Evolutionary conservation across 2,329 filamentous ascomycete species (phyloP), one percentile per base, ranked within the genome.

Genomic region (Neospermospora avenae): DNA sequence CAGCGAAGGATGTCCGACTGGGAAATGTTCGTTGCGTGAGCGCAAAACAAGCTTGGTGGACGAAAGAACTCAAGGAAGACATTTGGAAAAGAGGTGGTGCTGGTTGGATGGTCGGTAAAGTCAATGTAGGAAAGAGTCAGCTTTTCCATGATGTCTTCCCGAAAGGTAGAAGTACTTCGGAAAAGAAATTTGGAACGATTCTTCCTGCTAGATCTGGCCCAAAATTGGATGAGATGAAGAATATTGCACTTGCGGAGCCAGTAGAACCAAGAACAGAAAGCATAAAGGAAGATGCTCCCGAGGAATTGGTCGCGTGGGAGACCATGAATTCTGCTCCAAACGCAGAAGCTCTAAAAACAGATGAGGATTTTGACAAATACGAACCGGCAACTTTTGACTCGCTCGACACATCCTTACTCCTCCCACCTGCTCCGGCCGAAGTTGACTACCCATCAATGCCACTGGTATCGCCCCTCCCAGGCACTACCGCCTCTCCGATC

Each of bases 91-190:
- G 90, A 52, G 92, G 91, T 3, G 93, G 93, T 4, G 95, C 87
- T 16, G 88, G 90, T 16, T 99, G 95, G 93, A 87, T 99, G 80
- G 89, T 99, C 2, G 95, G 95, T n/a, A 98, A 96, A 74, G 91
- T 92, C 64, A 99, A 99, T 71, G 96, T 98, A 2, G 96, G 95
- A 24, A 99, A 99, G 76, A 98, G 93, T 68, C 88, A 89, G 70
- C 82, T 99, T 2, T 96, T 98, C 62, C 87, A 95, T 67, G 84
- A 86, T 4, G 85, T 97, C 7, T 96, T 93, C 69, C 93, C 96
- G 3, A 93, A 89, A 79, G 86, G 85, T 25, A 80, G 78, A 75
- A 61, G 70, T 71, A 60, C 66, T 69, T 2, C 34, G 39, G 57
- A 51, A 3, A 62, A 39, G 20, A 16, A 42, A 11, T 16, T 37